phyloP scores from a whole-genome alignment of 1,139 yeast species.

The Lizanozyma gosingica region DNA sequence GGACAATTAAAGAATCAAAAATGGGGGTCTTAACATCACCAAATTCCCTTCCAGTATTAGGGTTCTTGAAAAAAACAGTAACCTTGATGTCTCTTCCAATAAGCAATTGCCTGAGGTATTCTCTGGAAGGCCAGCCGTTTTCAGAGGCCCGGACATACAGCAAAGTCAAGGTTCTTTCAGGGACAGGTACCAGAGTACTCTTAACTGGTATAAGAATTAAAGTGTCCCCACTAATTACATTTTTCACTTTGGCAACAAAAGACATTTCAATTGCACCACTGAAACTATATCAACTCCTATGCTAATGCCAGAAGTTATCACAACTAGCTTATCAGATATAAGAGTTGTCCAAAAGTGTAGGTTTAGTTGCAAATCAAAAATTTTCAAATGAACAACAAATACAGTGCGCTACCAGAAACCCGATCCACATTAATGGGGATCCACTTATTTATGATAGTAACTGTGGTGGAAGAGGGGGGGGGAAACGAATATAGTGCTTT shows the following conservation, averaged over 20 bases:
- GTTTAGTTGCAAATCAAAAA: neutral
- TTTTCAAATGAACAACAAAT: neutral
- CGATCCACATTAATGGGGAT: too few relatives aligned
- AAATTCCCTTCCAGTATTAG: constrained; percentile 45
- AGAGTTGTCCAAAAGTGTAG: too few relatives aligned
- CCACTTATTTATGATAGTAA: too few relatives aligned
- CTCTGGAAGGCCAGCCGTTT: constrained; percentile 41
- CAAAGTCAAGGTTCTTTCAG: constrained; percentile 56
- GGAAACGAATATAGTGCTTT: too few relatives aligned
- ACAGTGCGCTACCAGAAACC: neutral
- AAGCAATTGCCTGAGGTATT: constrained; percentile 51
- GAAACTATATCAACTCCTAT: too few relatives aligned
- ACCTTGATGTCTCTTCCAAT: constrained; percentile 64
- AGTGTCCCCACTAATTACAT: constrained; percentile 71
- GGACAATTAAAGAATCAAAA: constrained; percentile 50
- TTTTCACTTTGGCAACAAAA: constrained; percentile 54
- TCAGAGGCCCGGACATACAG: constrained; percentile 49
- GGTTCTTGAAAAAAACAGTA: constrained; percentile 43
- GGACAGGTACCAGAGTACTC: constrained; percentile 30
- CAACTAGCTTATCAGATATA: too few relatives aligned
- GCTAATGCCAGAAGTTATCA: too few relatives aligned
- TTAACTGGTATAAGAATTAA: constrained; percentile 53
- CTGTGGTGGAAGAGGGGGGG: too few relatives aligned
- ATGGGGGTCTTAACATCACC: constrained; percentile 67
- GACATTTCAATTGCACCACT: neutral